These are phyloP conservation scores for Dothistroma pini DNA, from an alignment of 2,329 filamentous ascomycete genomes.

Conservation along the genomic window DNA sequence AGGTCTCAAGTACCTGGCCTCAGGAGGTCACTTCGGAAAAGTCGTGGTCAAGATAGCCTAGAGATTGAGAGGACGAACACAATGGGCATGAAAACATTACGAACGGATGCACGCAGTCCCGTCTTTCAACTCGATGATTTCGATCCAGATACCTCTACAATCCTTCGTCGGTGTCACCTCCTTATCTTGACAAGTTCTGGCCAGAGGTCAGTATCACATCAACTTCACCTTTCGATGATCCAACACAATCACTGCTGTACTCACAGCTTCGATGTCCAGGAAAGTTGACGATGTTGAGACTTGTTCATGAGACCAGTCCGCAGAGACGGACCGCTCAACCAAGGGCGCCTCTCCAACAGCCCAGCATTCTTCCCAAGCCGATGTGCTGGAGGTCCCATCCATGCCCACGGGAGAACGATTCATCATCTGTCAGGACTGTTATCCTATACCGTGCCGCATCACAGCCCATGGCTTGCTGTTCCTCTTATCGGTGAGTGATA, in stretches of 20 bases:
- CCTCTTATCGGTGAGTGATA: neutral
- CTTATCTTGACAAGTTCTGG: conserved; percentile 5
- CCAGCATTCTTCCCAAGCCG: neutral
- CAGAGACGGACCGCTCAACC: neutral
- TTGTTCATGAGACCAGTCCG: neutral
- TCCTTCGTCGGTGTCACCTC: neutral
- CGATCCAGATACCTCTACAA: neutral
- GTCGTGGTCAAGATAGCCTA: conserved; percentile 32
- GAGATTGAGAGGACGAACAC: neutral
- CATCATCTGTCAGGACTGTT: neutral
- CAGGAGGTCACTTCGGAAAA: conserved; percentile 40
- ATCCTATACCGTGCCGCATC: neutral
- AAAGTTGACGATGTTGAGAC: neutral
- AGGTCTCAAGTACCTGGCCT: conserved; percentile 36
- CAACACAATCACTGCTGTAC: neutral
- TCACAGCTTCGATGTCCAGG: neutral
- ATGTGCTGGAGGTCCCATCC: neutral
- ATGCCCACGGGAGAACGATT: neutral
- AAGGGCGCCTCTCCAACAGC: neutral
- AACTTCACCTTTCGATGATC: neutral
- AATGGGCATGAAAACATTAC: neutral
- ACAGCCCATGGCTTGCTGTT: neutral
- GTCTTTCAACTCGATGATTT: neutral
- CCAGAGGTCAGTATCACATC: neutral
- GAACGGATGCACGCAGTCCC: neutral